A percentile compares a stretch with the other conserved stretches of the same genome.
phyloP scores from a whole-genome alignment of 371 early-diverging fungal species.

The Actinomortierella ambigua region DNA sequence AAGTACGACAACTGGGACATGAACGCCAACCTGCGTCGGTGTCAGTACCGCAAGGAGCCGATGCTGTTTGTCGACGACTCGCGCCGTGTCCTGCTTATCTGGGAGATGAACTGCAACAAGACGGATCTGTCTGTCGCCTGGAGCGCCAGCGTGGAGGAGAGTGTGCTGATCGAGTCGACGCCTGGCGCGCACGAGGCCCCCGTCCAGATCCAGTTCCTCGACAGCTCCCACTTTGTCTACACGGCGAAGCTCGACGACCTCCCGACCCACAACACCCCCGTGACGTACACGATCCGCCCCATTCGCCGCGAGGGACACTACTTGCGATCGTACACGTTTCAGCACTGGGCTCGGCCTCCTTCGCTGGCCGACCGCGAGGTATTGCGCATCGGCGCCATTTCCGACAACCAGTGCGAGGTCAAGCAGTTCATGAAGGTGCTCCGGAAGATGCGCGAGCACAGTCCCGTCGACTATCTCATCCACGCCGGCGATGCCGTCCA shows the following conservation, averaged over 20 bases:
- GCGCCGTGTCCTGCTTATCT: slow-evolving; percentile 57
- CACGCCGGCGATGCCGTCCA: slow-evolving; percentile 76
- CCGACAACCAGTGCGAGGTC: slow-evolving; percentile 68
- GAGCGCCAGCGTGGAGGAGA: slow-evolving; percentile 1
- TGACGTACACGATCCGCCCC: slow-evolving; percentile 46
- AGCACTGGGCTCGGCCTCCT: slow-evolving; percentile 34
- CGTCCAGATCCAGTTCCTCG: slow-evolving; percentile 45
- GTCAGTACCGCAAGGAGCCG: slow-evolving; percentile 60
- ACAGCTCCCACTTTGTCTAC: slow-evolving; percentile 55
- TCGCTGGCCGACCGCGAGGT: slow-evolving; percentile 42
- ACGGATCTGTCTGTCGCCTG: slow-evolving; percentile 52
- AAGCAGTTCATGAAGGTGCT: slow-evolving; percentile 54
- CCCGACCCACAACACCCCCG: slow-evolving; percentile 41
- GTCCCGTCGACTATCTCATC: slow-evolving; percentile 55
- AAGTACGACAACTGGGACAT: slow-evolving; percentile 58
- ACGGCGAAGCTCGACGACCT: slow-evolving; percentile 54
- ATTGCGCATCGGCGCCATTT: slow-evolving; percentile 61
- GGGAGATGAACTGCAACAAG: slow-evolving; percentile 62
- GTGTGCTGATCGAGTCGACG: neutral
- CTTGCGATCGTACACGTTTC: slow-evolving; percentile 30
- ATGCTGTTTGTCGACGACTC: slow-evolving; percentile 60
- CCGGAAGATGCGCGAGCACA: slow-evolving; percentile 49
- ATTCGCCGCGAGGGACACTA: slow-evolving; percentile 17
- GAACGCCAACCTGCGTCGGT: slow-evolving; percentile 56
- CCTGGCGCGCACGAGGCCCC: slow-evolving; percentile 13